These are phyloP conservation scores for Beauveria brongniartii DNA, from an alignment of 2,329 filamentous ascomycete species.

Conservation along the genomic window DNA sequence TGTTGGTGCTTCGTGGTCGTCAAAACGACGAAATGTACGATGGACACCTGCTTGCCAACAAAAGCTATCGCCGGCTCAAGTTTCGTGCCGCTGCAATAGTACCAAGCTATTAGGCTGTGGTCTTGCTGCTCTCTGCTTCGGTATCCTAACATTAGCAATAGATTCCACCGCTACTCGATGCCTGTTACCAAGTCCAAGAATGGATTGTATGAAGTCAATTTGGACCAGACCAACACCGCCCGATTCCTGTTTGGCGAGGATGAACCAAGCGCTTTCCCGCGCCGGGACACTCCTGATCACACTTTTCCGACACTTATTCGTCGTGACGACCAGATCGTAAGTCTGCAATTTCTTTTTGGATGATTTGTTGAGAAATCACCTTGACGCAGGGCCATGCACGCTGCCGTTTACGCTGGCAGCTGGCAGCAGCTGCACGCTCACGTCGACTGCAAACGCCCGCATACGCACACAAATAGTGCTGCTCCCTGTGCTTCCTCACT, in stretches of 20 bases:
- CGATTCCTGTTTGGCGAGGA: conserved; percentile 82
- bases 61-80: neutral
- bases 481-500: neutral
- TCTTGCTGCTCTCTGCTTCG: neutral
- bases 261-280: conserved; percentile 42
- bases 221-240: conserved; percentile 79
- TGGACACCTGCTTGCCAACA: neutral
- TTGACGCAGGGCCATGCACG: neutral
- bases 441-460: neutral
- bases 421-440: conserved; percentile 2
- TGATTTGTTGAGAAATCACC: neutral
- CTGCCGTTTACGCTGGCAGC: conserved; percentile 2
- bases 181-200: conserved; percentile 68
- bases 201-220: conserved; percentile 56
- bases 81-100: neutral
- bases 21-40: neutral
- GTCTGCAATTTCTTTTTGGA: conserved; percentile 19
- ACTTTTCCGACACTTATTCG: conserved; percentile 79
- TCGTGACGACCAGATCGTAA: conserved; percentile 50
- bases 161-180: conserved; percentile 88
- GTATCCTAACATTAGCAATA: conserved; percentile 28
- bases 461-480: neutral
- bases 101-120: neutral
- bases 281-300: conserved; percentile 61
- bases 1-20: neutral